phyloP scores from a whole-genome alignment of 331 rosid species.

The Stylosanthes scabra region DNA sequence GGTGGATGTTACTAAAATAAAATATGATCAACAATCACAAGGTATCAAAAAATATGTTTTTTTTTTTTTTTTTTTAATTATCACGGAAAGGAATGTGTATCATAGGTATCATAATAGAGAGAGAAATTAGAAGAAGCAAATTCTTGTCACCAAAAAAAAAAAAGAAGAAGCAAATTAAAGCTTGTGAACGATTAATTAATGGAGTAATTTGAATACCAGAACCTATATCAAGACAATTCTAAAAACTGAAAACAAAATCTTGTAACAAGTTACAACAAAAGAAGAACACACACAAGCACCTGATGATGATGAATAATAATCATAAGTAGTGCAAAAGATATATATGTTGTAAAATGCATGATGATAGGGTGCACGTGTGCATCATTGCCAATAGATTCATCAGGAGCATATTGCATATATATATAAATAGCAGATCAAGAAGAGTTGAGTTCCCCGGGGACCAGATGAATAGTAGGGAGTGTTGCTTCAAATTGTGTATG shows the following conservation, averaged over 20 bases:
- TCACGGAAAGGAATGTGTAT: constrained; percentile 58
- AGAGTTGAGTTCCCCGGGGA: constrained; percentile 48
- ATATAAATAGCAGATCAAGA: too few relatives aligned
- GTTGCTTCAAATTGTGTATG: constrained; percentile 8
- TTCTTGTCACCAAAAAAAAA: too few relatives aligned
- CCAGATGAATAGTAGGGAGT: constrained; percentile 46
- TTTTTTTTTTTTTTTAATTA: constrained; percentile 40
- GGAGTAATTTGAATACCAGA: neutral
- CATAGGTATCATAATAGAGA: constrained; percentile 38
- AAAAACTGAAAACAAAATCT: constrained; percentile 35
- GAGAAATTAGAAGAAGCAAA: neutral
- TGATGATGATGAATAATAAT: constrained; percentile 40
- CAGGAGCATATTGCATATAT: too few relatives aligned
- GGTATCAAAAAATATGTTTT: constrained; percentile 33
- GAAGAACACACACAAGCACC: constrained; percentile 33
- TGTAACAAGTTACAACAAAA: constrained; percentile 14
- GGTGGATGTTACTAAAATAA: constrained; percentile 73
- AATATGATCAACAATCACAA: constrained; percentile 63
- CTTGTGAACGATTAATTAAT: neutral
- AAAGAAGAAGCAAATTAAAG: too few relatives aligned
- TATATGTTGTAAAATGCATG: constrained; percentile 36
- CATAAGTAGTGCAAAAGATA: constrained; percentile 38
- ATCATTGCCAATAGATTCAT: constrained; percentile 36
- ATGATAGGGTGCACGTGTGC: constrained; percentile 61
- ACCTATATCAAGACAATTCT: constrained; percentile 12